Percentiles rank a stretch among this genome's conserved stretches.
These are phyloP conservation scores for Candida takata DNA, from an alignment of 805 yeast genomes.

Conservation along the genomic window DNA sequence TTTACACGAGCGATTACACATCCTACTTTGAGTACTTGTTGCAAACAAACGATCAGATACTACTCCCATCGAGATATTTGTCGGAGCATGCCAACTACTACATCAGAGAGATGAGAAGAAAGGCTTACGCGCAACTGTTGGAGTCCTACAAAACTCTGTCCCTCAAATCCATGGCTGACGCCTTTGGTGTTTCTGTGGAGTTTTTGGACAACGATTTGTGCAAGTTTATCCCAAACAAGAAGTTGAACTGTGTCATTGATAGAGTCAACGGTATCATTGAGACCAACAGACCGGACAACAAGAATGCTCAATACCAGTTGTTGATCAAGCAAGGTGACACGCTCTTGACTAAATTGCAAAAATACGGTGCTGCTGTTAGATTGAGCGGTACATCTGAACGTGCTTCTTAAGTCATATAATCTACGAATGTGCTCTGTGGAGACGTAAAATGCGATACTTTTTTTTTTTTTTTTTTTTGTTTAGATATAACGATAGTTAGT, in stretches of 20 bases:
- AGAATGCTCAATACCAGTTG: constrained; percentile 85
- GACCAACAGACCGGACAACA: constrained; percentile 94
- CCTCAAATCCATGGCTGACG: constrained; percentile 86
- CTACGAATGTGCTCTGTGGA: too few species aligned
- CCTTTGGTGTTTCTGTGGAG: constrained; percentile 83
- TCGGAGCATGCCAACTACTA: constrained; percentile 76
- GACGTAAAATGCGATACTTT: background rate
- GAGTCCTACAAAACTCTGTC: constrained; percentile 92
- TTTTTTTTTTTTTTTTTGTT: background rate
- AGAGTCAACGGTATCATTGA: constrained; percentile 91
- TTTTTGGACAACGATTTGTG: constrained; percentile 84
- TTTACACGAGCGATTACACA: constrained; percentile 84
- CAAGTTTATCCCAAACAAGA: constrained; percentile 86
- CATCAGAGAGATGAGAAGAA: constrained; percentile 88
- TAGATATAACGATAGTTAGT: background rate
- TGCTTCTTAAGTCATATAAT: constrained; percentile 17
- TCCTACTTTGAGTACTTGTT: constrained; percentile 71
- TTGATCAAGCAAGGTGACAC: constrained; percentile 90
- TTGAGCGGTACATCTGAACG: constrained; percentile 89
- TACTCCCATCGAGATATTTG: constrained; percentile 60
- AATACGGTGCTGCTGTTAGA: constrained; percentile 95
- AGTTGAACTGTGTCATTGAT: constrained; percentile 92
- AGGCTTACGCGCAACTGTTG: constrained; percentile 87
- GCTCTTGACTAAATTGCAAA: constrained; percentile 87
- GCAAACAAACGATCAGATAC: constrained; percentile 66